Percentiles rank a stretch among this genome's conserved stretches.
Conservation (phyloP, 495 filamentous ascomycete species). For the Chaetomidium leptoderma region DNA sequence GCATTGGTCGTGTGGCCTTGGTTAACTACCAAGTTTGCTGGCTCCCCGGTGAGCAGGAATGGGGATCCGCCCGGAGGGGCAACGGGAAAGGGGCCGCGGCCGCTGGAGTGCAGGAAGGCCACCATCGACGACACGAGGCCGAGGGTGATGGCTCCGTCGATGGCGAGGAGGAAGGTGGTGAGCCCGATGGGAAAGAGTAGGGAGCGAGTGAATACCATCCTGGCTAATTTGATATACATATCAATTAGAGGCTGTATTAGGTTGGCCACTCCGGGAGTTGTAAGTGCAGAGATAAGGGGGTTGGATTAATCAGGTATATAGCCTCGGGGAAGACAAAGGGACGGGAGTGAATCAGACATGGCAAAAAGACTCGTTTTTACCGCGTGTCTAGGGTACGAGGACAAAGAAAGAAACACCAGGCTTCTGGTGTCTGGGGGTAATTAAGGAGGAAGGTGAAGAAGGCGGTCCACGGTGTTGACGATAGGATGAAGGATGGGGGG, state of each 20-base stretch:
- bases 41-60: conserved; percentile 40
- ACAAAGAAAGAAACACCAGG: neutral
- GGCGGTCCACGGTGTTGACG: too few species aligned
- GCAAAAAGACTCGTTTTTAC: neutral
- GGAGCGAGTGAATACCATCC: neutral
- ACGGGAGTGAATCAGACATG: neutral
- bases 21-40: conserved; percentile 38
- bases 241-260: too few species aligned
- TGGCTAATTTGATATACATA: neutral
- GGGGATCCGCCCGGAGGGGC: conserved; percentile 25
- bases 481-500: too few species aligned
- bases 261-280: too few species aligned
- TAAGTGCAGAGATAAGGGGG: neutral
- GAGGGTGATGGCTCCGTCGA: conserved; percentile 44
- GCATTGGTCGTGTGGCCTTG: conserved; percentile 50
- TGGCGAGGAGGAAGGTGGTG: conserved; percentile 30
- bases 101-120: conserved; percentile 41
- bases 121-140: conserved; percentile 48
- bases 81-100: conserved; percentile 36
- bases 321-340: neutral
- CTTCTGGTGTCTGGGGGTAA: too few species aligned
- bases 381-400: neutral
- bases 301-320: conserved; percentile 4
- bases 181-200: conserved; percentile 7
- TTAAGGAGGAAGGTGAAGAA: too few species aligned